Percentiles rank a stretch among this genome's conserved stretches.
Evolutionary conservation across 1,284 basidiomycete genomes (phyloP).

Genomic region (Hypsizygus ulmarius): DNA sequence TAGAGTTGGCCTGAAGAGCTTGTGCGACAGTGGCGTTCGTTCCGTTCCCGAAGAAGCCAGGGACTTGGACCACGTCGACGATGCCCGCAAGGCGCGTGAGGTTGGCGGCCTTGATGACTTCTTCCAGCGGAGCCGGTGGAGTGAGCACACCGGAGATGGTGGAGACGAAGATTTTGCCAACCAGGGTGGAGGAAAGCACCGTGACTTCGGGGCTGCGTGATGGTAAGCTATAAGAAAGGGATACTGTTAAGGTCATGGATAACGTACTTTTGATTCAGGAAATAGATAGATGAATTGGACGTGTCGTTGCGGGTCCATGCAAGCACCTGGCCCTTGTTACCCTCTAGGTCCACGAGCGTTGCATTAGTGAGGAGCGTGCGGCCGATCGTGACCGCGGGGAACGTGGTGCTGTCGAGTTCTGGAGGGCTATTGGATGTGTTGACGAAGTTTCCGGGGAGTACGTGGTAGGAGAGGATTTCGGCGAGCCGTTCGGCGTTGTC

Average conservation of each 20-base stretch:
- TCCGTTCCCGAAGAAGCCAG: constrained; percentile 21
- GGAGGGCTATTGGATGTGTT: constrained; percentile 26
- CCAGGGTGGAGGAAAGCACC: constrained; percentile 44
- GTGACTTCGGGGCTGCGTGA: constrained; percentile 39
- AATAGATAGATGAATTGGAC: constrained; percentile 42
- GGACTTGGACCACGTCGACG: constrained; percentile 22
- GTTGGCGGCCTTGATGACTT: constrained; percentile 40
- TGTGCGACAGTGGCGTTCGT: constrained; percentile 35
- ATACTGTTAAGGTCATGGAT: background rate
- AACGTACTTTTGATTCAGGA: constrained; percentile 52
- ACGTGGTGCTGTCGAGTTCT: constrained; percentile 34
- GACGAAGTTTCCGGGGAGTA: constrained; percentile 53
- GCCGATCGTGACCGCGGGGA: constrained; percentile 59
- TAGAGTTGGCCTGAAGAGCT: constrained; percentile 29
- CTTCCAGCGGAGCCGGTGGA: constrained; percentile 51
- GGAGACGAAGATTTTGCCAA: constrained; percentile 50
- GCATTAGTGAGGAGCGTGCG: constrained; percentile 57
- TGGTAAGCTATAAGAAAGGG: background rate
- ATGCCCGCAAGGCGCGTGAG: constrained; percentile 37
- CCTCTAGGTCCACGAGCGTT: constrained; percentile 50
- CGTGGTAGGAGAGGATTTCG: constrained; percentile 57
- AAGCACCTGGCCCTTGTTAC: constrained; percentile 58
- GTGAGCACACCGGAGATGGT: constrained; percentile 50
- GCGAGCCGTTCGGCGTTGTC: constrained; percentile 18
- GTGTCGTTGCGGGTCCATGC: constrained; percentile 48